Percentiles rank a stretch among this genome's conserved stretches.
Evolutionary conservation across 129 eudicot species (phyloP).

Genomic region (Deinandra increscens): DNA sequence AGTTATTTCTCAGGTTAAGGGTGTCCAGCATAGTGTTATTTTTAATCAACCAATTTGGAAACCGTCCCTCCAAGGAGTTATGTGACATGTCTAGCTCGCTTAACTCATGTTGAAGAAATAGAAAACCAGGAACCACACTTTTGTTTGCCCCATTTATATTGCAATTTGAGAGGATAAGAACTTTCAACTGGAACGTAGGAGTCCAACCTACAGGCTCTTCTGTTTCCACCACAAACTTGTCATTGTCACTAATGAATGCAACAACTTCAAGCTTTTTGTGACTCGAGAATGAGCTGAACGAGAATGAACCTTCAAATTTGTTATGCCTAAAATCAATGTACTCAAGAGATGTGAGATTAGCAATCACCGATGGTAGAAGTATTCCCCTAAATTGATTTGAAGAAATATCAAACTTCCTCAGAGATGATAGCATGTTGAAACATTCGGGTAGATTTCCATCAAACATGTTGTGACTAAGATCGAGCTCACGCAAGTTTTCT

Average conservation of each 20-base stretch:
- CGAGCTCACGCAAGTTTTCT: constrained; percentile 23
- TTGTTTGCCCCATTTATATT: constrained; percentile 6
- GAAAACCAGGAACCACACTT: constrained; percentile 22
- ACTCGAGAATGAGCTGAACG: constrained; percentile 21
- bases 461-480: constrained; percentile 20
- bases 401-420: constrained; percentile 23
- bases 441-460: constrained; percentile 17
- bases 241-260: background rate
- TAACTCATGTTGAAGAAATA: constrained; percentile 24
- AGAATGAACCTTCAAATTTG: too few species aligned
- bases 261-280: constrained; percentile 30
- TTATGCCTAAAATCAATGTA: constrained; percentile 22
- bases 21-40: constrained; percentile 3
- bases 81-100: constrained; percentile 15
- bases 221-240: constrained; percentile 17
- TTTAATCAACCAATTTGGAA: too few species aligned
- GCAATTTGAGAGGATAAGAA: constrained; percentile 20
- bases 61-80: constrained; percentile 29
- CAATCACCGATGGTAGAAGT: background rate
- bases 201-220: constrained; percentile 16
- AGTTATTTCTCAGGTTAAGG: constrained; percentile 17
- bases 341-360: constrained; percentile 23
- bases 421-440: constrained; percentile 29
- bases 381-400: constrained; percentile 13
- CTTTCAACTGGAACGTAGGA: constrained; percentile 32